These are phyloP conservation scores for Metarhizium guizhouense DNA, from an alignment of 2,329 filamentous ascomycete species.

Conservation along the genomic window DNA sequence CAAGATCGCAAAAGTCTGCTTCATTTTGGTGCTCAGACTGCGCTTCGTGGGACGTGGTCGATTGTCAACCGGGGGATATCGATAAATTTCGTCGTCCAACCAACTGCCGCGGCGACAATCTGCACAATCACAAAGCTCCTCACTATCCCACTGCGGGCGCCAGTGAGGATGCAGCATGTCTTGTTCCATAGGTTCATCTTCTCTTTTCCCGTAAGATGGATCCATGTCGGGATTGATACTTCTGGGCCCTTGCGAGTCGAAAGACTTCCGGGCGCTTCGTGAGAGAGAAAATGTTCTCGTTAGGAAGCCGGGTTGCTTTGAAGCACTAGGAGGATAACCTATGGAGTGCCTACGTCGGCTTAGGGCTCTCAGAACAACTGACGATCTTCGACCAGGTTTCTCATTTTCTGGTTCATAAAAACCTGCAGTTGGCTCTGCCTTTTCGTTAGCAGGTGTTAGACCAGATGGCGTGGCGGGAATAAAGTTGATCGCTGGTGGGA, in stretches of 20 bases:
- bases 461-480: conserved; percentile 56
- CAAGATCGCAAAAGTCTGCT: conserved; percentile 52
- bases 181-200: conserved; percentile 40
- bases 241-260: conserved; percentile 15
- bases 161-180: conserved; percentile 52
- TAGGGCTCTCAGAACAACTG: conserved; percentile 45
- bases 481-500: conserved; percentile 41
- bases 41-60: conserved; percentile 35
- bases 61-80: conserved; percentile 41
- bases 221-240: conserved; percentile 19
- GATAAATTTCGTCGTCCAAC: conserved; percentile 31
- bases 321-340: conserved; percentile 31
- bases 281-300: conserved; percentile 45
- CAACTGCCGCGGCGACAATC: conserved; percentile 25
- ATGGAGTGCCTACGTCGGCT: conserved; percentile 35
- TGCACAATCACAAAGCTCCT: conserved; percentile 21
- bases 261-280: conserved; percentile 25
- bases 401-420: conserved; percentile 40
- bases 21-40: conserved; percentile 44
- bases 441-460: conserved; percentile 45
- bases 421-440: conserved; percentile 42
- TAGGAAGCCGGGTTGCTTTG: conserved; percentile 34
- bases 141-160: conserved; percentile 42
- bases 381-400: conserved; percentile 36
- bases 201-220: conserved; percentile 30